Conservation (phyloP, 1,139 yeast genomes). For the Scheffersomyces segobiensis region DNA sequence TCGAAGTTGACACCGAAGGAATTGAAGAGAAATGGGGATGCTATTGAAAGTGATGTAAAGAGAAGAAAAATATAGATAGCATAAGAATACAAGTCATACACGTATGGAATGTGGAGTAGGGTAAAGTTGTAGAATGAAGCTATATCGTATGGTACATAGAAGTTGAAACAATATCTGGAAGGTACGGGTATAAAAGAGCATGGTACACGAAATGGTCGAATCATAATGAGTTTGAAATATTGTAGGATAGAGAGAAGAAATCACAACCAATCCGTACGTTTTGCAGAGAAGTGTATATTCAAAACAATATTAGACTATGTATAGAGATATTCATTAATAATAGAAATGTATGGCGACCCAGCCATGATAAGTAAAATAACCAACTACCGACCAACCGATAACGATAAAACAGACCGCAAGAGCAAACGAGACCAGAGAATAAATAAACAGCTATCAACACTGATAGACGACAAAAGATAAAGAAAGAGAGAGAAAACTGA, state of each 20-base stretch:
- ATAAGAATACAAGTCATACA: background rate
- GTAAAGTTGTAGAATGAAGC: background rate
- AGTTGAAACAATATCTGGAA: too few relatives aligned
- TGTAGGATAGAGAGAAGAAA: background rate
- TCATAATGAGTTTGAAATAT: too few relatives aligned
- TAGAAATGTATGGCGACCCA: background rate
- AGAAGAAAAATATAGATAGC: slow-evolving; percentile 11
- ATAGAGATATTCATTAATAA: background rate
- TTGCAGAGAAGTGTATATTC: slow-evolving; percentile 1
- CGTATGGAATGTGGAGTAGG: background rate
- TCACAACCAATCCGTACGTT: background rate
- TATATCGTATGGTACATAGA: too few relatives aligned
- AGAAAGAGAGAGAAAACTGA: slow-evolving; percentile 2
- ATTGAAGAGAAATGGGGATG: slow-evolving; percentile 9
- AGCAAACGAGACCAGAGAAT: slow-evolving; percentile 1
- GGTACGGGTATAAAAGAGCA: too few relatives aligned
- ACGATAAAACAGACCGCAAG: slow-evolving; percentile 4
- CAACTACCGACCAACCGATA: slow-evolving; percentile 2
- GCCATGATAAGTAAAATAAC: background rate
- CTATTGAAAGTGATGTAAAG: slow-evolving; percentile 5
- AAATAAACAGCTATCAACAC: background rate
- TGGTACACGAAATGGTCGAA: too few relatives aligned
- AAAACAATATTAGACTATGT: background rate
- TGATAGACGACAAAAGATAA: background rate
- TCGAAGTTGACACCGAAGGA: slow-evolving; percentile 63